Evolutionary conservation across 2,329 filamentous ascomycete genomes (phyloP).

Genomic region (Phaeosphaeriaceae sp.): DNA sequence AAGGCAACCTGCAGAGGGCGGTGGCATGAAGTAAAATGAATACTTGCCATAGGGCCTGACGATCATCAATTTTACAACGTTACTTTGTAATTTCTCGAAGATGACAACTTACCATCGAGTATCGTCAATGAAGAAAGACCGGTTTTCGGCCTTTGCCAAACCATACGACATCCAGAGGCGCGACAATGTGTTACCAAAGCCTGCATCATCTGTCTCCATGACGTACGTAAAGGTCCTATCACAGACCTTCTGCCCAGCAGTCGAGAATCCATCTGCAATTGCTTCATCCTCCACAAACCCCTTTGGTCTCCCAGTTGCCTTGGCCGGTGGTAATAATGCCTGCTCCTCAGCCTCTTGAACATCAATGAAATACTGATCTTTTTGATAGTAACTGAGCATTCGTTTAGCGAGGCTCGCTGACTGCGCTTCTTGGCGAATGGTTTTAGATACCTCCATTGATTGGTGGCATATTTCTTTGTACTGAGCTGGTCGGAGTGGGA

Average conservation of each 20-base stretch:
- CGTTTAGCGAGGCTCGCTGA: constrained; percentile 36
- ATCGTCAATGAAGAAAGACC: constrained; percentile 85
- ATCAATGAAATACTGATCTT: constrained; percentile 75
- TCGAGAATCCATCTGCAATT: constrained; percentile 36
- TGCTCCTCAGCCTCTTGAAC: constrained; percentile 72
- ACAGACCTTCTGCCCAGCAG: constrained; percentile 62
- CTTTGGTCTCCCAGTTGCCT: constrained; percentile 46
- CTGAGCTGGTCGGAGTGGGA: constrained; percentile 69
- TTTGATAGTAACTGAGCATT: constrained; percentile 62
- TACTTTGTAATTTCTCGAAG: too few relatives aligned
- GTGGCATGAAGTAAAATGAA: constrained; percentile 71
- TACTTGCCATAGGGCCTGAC: constrained; percentile 76
- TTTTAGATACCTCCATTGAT: constrained; percentile 68
- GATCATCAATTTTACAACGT: constrained; percentile 18
- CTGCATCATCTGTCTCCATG: constrained; percentile 75
- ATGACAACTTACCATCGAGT: constrained; percentile 65
- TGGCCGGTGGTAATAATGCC: constrained; percentile 63
- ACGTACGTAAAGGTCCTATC: constrained; percentile 77
- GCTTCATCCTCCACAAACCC: constrained; percentile 47
- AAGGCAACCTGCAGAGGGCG: constrained; percentile 69
- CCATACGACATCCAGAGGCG: constrained; percentile 85
- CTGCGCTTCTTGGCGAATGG: constrained; percentile 47
- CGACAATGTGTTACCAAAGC: constrained; percentile 78
- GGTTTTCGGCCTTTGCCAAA: constrained; percentile 73
- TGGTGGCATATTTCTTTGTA: constrained; percentile 74